Percentiles rank a stretch among this genome's conserved stretches.
These are phyloP conservation scores for Cinnamomum micranthum DNA, from an alignment of 164 flowering plant genomes.

Conservation along the genomic window DNA sequence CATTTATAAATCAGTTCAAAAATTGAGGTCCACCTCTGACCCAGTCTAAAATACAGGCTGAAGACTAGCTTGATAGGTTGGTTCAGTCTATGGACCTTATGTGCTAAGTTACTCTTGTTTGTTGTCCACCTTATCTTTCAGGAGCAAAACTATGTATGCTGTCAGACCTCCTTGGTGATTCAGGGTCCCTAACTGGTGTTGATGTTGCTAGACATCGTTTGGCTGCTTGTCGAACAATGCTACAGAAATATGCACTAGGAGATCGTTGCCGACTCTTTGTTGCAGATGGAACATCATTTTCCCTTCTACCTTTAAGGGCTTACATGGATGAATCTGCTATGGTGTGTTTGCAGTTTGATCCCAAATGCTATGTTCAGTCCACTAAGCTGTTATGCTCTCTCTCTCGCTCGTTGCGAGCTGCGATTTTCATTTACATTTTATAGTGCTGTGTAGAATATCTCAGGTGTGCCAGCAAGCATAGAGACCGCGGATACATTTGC, in stretches of 20 bases:
- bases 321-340: constrained; percentile 17
- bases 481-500: constrained; percentile 34
- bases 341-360: neutral
- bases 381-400: neutral
- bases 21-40: too few species aligned
- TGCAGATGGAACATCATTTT: constrained; percentile 89
- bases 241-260: constrained; percentile 75
- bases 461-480: constrained; percentile 35
- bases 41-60: too few species aligned
- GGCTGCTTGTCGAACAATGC: constrained; percentile 90
- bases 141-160: constrained; percentile 97
- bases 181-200: constrained; percentile 90
- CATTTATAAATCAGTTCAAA: too few species aligned
- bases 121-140: constrained; percentile 23
- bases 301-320: constrained; percentile 47
- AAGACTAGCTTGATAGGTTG: too few species aligned
- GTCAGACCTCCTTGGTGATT: constrained; percentile 66
- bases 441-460: constrained; percentile 28
- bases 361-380: neutral
- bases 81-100: too few species aligned
- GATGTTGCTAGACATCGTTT: constrained; percentile 85
- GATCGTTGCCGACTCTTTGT: constrained; percentile 84
- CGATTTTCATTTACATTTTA: constrained; percentile 1
- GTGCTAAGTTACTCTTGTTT: neutral
- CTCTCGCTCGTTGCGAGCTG: neutral